Evolutionary conservation across 768 basidiomycete genomes (phyloP), one percentile per base, ranked within the genome.

Genomic region (Hypholoma sublateritium): DNA sequence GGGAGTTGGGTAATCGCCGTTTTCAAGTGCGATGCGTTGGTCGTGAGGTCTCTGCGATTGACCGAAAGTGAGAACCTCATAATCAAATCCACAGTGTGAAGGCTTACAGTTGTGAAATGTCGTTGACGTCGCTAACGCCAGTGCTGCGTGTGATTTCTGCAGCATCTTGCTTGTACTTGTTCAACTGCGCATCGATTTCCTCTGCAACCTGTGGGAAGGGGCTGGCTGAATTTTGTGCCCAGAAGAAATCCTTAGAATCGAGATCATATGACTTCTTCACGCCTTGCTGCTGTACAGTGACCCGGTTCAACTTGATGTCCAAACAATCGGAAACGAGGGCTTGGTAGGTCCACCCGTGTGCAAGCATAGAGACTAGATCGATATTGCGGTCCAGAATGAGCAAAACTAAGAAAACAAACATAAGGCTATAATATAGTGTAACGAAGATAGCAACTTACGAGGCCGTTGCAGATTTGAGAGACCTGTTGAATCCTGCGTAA

Each of bases 281-380:
- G 60, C 72, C 81, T 53, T 88, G 81, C 50, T 82, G 81, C 1
- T 85, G 80, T 32, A 99, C 88, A 1, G 92, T 86, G 5, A 99
- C 94, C 6, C 96, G 87, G 71, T 98, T 98, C 16, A 99, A 82
- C 71, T 92, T 95, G 80, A 99, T 95, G 56, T 96, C 91, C 35
- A 99, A 84, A 62, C 97, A 98, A 69, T 99, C 97, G 22, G 96
- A 97, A 1, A 98, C 91, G 25, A 99, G 84, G 0, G 97, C 94
- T 73, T 99, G 97, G 66, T 99, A 99, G 37, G 97, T 98, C 97
- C 97, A 99, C 2, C 95, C 95, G 67, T 99, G 97, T 1, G 91
- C 89, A 17, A 99, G 69, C 79, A 95, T 91, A 7, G 97, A 89
- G 1, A 94, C 90, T 13, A 99, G 80, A 67, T 99, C 97, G 53